phyloP scores from a whole-genome alignment of 2,329 filamentous ascomycete species.

The Colletotrichum coccodes region DNA sequence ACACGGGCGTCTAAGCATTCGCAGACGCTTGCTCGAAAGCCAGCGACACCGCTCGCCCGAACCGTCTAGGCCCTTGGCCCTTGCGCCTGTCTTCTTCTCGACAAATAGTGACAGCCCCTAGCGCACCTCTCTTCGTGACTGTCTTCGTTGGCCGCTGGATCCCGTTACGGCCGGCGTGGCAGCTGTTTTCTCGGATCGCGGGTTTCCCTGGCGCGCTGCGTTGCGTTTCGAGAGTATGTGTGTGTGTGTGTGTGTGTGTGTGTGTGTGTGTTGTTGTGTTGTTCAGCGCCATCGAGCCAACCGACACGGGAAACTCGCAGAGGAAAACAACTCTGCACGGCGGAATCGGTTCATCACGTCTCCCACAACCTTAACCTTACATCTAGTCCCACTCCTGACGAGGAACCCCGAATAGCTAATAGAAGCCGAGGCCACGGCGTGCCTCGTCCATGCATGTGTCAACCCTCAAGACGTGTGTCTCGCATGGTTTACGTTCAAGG shows the following conservation, averaged over 20 bases:
- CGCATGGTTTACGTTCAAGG: not conserved
- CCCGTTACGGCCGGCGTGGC: not conserved
- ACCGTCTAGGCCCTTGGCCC: not conserved
- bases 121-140: not conserved
- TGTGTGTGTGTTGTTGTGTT: not conserved
- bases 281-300: not conserved
- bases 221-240: too few species aligned
- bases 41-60: not conserved
- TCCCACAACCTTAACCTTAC: constrained; percentile 12
- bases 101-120: too few species aligned
- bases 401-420: too few species aligned
- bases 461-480: not conserved
- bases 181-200: not conserved
- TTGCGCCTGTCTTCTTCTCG: not conserved
- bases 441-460: not conserved
- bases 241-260: not conserved
- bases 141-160: not conserved
- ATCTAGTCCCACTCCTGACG: too few species aligned
- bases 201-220: not conserved
- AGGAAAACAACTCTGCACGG: not conserved
- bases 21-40: not conserved
- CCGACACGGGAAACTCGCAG: not conserved
- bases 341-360: not conserved
- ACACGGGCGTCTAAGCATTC: not conserved
- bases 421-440: not conserved